These are phyloP conservation scores for Suillus subaureus DNA, from an alignment of 768 basidiomycete genomes.

Conservation along the genomic window DNA sequence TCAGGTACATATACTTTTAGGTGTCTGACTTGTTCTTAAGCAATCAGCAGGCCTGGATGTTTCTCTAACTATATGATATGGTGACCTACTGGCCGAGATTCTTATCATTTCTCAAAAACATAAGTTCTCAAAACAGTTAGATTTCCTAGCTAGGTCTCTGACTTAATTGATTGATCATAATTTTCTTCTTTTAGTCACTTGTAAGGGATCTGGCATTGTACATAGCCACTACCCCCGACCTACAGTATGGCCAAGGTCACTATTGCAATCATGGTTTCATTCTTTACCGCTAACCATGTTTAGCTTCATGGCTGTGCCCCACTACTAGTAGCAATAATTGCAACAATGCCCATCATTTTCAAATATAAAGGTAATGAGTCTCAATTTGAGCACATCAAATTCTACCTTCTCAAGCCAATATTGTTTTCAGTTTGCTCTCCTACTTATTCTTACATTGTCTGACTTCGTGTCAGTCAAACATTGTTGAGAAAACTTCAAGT, in stretches of 20 bases:
- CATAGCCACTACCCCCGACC: not conserved
- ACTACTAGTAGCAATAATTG: not conserved
- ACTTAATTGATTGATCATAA: not conserved
- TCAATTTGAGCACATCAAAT: too few relatives aligned
- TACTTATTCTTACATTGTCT: not conserved
- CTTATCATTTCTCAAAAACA: too few relatives aligned
- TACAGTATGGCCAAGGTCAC: not conserved
- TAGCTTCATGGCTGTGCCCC: not conserved
- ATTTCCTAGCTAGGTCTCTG: not conserved
- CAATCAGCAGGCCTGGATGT: too few relatives aligned
- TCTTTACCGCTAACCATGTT: too few relatives aligned
- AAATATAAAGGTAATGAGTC: too few relatives aligned
- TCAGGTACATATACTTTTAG: too few relatives aligned
- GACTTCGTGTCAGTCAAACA: not conserved
- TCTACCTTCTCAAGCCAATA: not conserved
- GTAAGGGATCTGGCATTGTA: not conserved
- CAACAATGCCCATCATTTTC: too few relatives aligned
- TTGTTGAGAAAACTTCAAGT: not conserved
- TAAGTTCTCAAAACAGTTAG: too few relatives aligned
- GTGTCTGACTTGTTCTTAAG: too few relatives aligned
- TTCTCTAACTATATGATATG: too few relatives aligned
- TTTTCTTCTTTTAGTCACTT: not conserved
- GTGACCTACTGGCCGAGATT: too few relatives aligned
- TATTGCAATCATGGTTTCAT: not conserved
- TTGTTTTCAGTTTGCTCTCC: not conserved